Conservation (phyloP, 2,329 filamentous ascomycete genomes). For the Cercospora janseana region DNA sequence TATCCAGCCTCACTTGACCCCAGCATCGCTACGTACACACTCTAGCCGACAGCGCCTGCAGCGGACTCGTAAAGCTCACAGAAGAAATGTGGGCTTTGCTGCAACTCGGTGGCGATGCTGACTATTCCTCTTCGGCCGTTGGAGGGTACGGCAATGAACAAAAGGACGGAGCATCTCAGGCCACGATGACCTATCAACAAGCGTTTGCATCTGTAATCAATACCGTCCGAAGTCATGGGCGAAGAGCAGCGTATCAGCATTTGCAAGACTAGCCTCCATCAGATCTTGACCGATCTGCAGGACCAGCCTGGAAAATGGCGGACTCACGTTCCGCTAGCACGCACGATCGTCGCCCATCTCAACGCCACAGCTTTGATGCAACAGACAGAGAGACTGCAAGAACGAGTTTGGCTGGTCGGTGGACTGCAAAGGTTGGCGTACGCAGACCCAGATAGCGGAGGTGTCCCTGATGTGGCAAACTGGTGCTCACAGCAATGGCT, state of each 20-base stretch:
- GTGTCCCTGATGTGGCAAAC: constrained; percentile 47
- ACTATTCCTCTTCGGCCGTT: background rate
- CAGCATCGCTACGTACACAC: background rate
- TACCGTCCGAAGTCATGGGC: constrained; percentile 24
- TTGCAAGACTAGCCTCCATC: constrained; percentile 35
- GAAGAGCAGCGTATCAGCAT: constrained; percentile 34
- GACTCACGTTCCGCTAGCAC: constrained; percentile 35
- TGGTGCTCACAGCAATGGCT: constrained; percentile 53
- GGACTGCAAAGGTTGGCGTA: constrained; percentile 52
- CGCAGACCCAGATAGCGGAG: constrained; percentile 49
- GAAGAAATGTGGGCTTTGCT: background rate
- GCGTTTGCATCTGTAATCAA: no score
- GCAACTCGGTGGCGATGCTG: background rate
- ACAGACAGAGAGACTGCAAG: constrained; percentile 36
- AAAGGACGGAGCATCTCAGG: background rate
- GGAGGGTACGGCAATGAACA: background rate
- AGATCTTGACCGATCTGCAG: constrained; percentile 39
- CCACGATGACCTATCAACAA: no score
- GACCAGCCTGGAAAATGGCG: constrained; percentile 33
- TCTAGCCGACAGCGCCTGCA: background rate
- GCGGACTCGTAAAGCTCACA: background rate
- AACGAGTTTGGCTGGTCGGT: constrained; percentile 45
- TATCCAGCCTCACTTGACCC: background rate
- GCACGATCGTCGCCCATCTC: constrained; percentile 42
- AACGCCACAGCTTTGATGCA: constrained; percentile 43